Evolutionary conservation across 371 early-diverging fungal genomes (phyloP).

Genomic region (Actinomucor elegans): DNA sequence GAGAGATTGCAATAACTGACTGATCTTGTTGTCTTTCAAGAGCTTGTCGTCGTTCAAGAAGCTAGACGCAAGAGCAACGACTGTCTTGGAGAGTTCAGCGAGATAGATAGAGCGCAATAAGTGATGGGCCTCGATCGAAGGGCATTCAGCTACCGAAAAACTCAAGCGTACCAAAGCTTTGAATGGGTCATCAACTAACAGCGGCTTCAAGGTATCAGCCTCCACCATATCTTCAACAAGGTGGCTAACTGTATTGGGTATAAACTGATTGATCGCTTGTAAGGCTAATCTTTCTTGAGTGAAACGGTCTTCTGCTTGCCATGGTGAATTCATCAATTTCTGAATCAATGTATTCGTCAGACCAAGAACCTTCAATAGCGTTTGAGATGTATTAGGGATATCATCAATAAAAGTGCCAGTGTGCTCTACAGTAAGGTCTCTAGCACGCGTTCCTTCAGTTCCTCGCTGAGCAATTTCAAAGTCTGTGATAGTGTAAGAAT

Average conservation of each 20-base stretch:
- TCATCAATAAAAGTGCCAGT: slow-evolving; percentile 63
- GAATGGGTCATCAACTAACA: slow-evolving; percentile 69
- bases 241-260: slow-evolving; percentile 6
- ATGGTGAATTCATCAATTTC: slow-evolving; percentile 27
- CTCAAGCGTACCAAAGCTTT: slow-evolving; percentile 56
- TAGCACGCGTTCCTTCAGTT: slow-evolving; percentile 22
- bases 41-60: slow-evolving; percentile 13
- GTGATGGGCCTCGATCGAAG: slow-evolving; percentile 57
- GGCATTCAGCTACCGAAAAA: slow-evolving; percentile 36
- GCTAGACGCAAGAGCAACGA: slow-evolving; percentile 36
- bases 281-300: slow-evolving; percentile 22
- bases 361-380: slow-evolving; percentile 62
- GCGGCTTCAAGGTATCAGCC: slow-evolving; percentile 31
- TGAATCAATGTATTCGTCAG: slow-evolving; percentile 47
- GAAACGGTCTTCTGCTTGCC: slow-evolving; percentile 24
- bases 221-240: neutral
- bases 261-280: slow-evolving; percentile 11
- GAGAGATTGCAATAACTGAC: slow-evolving; percentile 4
- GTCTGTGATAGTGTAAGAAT: slow-evolving; percentile 65
- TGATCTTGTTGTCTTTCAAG: slow-evolving; percentile 4
- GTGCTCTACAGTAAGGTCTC: slow-evolving; percentile 42
- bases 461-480: slow-evolving; percentile 72
- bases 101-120: slow-evolving; percentile 60
- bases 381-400: slow-evolving; percentile 55
- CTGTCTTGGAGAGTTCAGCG: slow-evolving; percentile 64